Percentiles rank a stretch among this genome's conserved stretches.
Conservation (phyloP, 192 early-diverging fungal genomes). For the Podila epigama region DNA sequence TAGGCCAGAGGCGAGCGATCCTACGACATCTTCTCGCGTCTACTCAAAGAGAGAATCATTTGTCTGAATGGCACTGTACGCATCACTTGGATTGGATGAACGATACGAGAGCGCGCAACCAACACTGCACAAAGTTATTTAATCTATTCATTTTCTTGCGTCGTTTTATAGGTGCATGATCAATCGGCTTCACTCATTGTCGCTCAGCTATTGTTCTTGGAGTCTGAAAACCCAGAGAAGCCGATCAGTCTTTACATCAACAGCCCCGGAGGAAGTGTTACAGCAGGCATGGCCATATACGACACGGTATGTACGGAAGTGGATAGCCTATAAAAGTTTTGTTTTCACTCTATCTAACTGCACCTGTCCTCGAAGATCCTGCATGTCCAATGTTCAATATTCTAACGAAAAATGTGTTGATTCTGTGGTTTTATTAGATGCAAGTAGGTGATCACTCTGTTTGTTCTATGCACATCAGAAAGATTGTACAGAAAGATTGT, state of each 20-base stretch:
- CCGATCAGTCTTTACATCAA: constrained; percentile 97
- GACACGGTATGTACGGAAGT: constrained; percentile 83
- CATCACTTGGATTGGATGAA: not conserved
- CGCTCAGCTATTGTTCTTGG: constrained; percentile 93
- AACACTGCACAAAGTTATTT: too few relatives aligned
- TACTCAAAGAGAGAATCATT: constrained; percentile 96
- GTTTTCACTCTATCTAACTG: too few relatives aligned
- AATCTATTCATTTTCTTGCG: not conserved
- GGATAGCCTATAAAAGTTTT: not conserved
- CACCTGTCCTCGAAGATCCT: too few relatives aligned
- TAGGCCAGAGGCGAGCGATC: constrained; percentile 89
- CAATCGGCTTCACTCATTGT: constrained; percentile 85
- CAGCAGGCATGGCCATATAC: constrained; percentile 94
- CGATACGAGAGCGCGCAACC: not conserved
- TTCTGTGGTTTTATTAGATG: constrained; percentile 25
- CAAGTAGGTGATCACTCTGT: constrained; percentile 19
- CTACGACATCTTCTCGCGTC: constrained; percentile 96
- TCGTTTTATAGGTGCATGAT: constrained; percentile 74
- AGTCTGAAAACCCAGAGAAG: constrained; percentile 94
- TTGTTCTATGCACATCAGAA: not conserved
- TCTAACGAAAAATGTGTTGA: too few relatives aligned
- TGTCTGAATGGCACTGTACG: constrained; percentile 90
- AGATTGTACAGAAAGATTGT: too few relatives aligned
- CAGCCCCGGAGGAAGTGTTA: constrained; percentile 96
- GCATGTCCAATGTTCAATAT: too few relatives aligned